Percentiles rank a stretch among this genome's conserved stretches.
Conservation (phyloP, 108 stramenopile species). For the Cyclotella baltica region DNA sequence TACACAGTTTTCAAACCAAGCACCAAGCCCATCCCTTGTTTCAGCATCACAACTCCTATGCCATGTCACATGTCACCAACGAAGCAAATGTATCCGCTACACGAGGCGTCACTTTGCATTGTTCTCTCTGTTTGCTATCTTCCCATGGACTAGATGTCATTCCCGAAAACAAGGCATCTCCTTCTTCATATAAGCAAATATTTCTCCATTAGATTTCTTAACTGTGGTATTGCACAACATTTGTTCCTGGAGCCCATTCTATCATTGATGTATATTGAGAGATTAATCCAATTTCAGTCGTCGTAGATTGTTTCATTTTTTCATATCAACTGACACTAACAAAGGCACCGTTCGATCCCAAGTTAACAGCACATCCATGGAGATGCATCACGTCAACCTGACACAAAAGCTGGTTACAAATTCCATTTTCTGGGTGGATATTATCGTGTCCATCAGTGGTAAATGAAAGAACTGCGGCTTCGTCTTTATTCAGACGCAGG, state of each 20-base stretch:
- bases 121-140: conserved; percentile 4
- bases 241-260: conserved; percentile 38
- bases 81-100: conserved; percentile 48
- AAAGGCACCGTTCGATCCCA: conserved; percentile 54
- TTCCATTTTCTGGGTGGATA: conserved; percentile 12
- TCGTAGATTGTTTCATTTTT: conserved; percentile 27
- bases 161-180: conserved; percentile 58
- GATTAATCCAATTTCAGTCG: conserved; percentile 19
- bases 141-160: conserved; percentile 49
- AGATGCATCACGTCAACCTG: conserved; percentile 41
- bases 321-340: conserved; percentile 42
- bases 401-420: conserved; percentile 25
- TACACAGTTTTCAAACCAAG: conserved; percentile 49
- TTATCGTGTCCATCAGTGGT: conserved; percentile 4
- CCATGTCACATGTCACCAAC: conserved; percentile 48
- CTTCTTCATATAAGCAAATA: conserved; percentile 55
- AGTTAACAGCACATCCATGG: conserved; percentile 50
- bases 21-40: conserved; percentile 44
- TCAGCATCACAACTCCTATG: conserved; percentile 33
- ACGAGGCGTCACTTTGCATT: conserved; percentile 32
- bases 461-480: conserved; percentile 56
- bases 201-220: conserved; percentile 32
- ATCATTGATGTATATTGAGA: conserved; percentile 8
- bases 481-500: conserved; percentile 90
- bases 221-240: conserved; percentile 44